Evolutionary conservation across 2,329 filamentous ascomycete species (phyloP), one percentile per base, ranked within the genome.

Genomic region (Alternaria hordeiaustralica): DNA sequence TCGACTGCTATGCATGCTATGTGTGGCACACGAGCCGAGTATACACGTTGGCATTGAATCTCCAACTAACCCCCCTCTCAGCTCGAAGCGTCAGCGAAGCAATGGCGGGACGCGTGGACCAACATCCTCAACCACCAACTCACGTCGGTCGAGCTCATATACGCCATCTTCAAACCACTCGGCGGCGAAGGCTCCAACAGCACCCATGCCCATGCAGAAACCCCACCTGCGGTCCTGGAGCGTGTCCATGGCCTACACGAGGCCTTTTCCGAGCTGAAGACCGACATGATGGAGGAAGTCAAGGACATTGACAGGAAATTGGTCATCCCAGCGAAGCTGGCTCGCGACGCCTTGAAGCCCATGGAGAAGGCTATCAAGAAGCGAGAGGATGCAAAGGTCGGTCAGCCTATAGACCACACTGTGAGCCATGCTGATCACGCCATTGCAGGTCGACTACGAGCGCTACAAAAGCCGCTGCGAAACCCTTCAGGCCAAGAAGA

Each of bases 341-440:
- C 91, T 8, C 90, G 88, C 72, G 88, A 90, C 56, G 87, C 83
- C 58, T 84, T 95, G 63, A 87, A 89, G 68, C 89, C 91, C 3
- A 85, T 96, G 76, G 90, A 91, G 74, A 96, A 94, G 81, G 90
- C 89, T 1, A 92, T 96, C 74, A 96, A 95, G 82, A 94, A 93
- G 79, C 85, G 93, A 50, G 92, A 96, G 75, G 92, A 94, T 72
- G 92, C 89, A 80, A 90, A 93, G 82, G 86, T 87, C 63, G 10
- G 75, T 15, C 28, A 33, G 6, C 4, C 13, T 11, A 5, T 2
- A 6, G 4, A n/a, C 15, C 2, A 20, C 21, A 1, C 25, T 23
- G 10, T 26, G 11, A 12, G 23, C 18, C 7, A 25, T 26, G 44
- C 68, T 76, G 28, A 74, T 64, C n/a, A 51, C 23, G 11, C 10